These are phyloP conservation scores for Leishmania mexicana DNA, from an alignment of 208 protist species.

Conservation along the genomic window DNA sequence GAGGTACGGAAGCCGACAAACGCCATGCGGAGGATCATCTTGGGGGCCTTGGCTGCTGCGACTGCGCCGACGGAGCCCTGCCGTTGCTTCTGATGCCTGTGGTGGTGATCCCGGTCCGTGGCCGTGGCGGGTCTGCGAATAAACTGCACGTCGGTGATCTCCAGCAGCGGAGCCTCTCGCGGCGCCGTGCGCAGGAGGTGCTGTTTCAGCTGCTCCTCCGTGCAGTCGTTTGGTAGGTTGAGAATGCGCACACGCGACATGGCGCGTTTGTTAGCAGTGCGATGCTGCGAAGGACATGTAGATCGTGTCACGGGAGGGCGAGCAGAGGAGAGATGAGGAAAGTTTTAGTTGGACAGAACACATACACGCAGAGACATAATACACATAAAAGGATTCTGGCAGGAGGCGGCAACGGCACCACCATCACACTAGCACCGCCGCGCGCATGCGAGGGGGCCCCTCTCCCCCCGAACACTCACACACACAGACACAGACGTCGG, in stretches of 20 bases:
- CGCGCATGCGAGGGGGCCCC: background rate
- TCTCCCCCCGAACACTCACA: too few relatives aligned
- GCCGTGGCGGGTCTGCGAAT: slow-evolving; percentile 36
- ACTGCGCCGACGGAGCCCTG: background rate
- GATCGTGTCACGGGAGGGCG: background rate
- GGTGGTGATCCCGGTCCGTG: slow-evolving; percentile 19
- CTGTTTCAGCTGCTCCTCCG: slow-evolving; percentile 88
- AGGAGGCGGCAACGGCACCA: background rate
- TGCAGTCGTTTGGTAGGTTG: slow-evolving; percentile 94
- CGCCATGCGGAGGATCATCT: slow-evolving; percentile 91
- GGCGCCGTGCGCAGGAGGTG: slow-evolving; percentile 81
- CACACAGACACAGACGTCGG: too few relatives aligned
- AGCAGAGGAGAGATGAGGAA: background rate
- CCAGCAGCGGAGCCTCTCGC: slow-evolving; percentile 77
- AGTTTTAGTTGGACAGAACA: background rate
- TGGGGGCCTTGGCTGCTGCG: background rate
- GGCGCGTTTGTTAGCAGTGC: background rate
- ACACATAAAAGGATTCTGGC: background rate
- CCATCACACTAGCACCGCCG: background rate
- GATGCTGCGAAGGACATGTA: background rate
- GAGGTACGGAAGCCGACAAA: slow-evolving; percentile 95
- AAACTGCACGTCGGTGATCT: slow-evolving; percentile 85
- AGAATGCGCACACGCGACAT: slow-evolving; percentile 95
- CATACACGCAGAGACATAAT: background rate
- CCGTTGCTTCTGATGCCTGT: slow-evolving; percentile 20